Conservation (phyloP, 163 green algal species). For the Prototheca cutis region DNA sequence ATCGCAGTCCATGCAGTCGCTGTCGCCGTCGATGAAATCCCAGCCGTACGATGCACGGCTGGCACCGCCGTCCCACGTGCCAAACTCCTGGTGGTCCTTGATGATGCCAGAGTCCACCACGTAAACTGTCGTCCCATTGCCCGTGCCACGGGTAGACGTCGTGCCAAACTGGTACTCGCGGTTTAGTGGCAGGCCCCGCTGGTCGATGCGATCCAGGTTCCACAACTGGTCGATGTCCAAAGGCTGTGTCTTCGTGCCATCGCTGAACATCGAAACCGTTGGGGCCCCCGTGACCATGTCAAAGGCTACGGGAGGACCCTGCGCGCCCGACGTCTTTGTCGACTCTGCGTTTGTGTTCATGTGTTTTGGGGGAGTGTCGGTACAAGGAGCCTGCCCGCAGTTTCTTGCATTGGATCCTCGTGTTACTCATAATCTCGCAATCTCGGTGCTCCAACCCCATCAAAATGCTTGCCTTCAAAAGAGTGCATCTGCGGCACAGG, state of each 20-base stretch:
- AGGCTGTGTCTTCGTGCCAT: slow-evolving; percentile 2
- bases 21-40: slow-evolving; percentile 59
- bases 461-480: too few species aligned
- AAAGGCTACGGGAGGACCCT: background rate
- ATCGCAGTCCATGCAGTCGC: slow-evolving; percentile 61
- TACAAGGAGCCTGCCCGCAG: too few species aligned
- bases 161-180: slow-evolving; percentile 10
- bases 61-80: slow-evolving; percentile 20
- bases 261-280: background rate
- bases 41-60: slow-evolving; percentile 17
- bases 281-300: background rate
- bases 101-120: slow-evolving; percentile 60
- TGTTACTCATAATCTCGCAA: too few species aligned
- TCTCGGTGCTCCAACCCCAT: too few species aligned
- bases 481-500: background rate
- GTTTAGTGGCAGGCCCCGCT: slow-evolving; percentile 26
- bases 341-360: too few species aligned
- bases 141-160: slow-evolving; percentile 17
- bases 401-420: too few species aligned
- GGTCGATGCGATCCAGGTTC: slow-evolving; percentile 31
- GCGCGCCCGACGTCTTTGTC: background rate
- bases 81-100: slow-evolving; percentile 65
- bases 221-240: slow-evolving; percentile 18
- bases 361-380: too few species aligned
- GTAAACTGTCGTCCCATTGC: slow-evolving; percentile 70